A percentile compares a stretch with the other conserved stretches of the same genome.
Conservation (phyloP, 257 asterid genomes). For the Galeopsis tetrahit region DNA sequence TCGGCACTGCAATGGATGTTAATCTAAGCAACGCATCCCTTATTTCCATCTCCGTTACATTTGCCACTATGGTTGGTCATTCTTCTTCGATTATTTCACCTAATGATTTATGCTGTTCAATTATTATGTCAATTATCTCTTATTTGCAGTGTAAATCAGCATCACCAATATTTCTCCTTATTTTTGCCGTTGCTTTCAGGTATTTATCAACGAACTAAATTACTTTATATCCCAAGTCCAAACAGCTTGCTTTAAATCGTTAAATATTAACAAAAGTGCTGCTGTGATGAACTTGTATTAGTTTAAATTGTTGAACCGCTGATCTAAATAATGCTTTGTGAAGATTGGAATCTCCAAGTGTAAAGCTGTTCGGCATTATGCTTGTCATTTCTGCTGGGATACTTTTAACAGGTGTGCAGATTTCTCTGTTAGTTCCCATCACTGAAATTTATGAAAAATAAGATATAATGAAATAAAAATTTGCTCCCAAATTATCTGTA, state of each 20-base stretch:
- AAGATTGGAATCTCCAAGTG: conserved; percentile 95
- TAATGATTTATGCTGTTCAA: conserved; percentile 13
- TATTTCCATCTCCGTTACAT: conserved; percentile 93
- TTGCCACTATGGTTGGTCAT: conserved; percentile 90
- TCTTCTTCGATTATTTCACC: conserved; percentile 26
- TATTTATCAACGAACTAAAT: conserved; percentile 34
- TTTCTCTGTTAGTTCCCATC: conserved; percentile 14
- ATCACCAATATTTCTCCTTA: conserved; percentile 89
- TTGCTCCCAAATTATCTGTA: not conserved
- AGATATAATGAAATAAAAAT: not conserved
- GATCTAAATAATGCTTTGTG: conserved; percentile 36
- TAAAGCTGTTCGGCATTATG: conserved; percentile 83
- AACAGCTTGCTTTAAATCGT: conserved; percentile 3
- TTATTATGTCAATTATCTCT: conserved; percentile 23
- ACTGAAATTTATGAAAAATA: not conserved
- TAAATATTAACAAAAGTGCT: not conserved
- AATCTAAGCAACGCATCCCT: conserved; percentile 95
- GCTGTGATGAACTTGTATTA: not conserved
- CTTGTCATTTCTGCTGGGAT: conserved; percentile 74
- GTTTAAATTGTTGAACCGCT: conserved; percentile 20
- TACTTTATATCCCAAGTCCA: conserved; percentile 26
- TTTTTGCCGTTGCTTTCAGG: conserved; percentile 97
- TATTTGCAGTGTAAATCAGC: conserved; percentile 93
- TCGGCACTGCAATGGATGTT: conserved; percentile 94
- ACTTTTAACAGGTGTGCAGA: conserved; percentile 74